Evolutionary conservation across 805 yeast species (phyloP), one percentile per base, ranked within the genome.

Genomic region (Metschnikowia baotianmanensis): DNA sequence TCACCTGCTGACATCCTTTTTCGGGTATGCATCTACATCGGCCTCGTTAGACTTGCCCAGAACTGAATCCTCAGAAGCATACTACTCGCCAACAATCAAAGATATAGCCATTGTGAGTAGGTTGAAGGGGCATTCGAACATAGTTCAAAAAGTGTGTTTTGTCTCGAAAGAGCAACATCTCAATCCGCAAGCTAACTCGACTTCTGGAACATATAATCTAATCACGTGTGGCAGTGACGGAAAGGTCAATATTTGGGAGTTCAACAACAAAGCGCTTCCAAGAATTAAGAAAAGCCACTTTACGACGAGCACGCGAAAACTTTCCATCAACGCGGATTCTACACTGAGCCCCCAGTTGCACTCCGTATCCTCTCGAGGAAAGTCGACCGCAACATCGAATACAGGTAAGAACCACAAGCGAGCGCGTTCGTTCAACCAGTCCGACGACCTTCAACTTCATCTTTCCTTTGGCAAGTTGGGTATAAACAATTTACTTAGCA

Each of bases 231-330:
- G 73, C 1, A 52, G 48, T 40, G 74, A 69, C 45, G 72, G 71
- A 1, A 62, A 64, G 38, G 55, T 67, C 6, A 56, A 67, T n/a
- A 43, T 67, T 12, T 69, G 74, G 74, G 74, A 69, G 39, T 67
- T 69, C 52, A 72, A 69, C 44, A 63, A 63, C 43, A 65, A 64
- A 42, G 70, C 72, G 4, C 54, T 69, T 19, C 68, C 71, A 4
- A 61, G 62, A 37, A 55, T 65, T 5, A 67, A 67, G 35, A 52
- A 51, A 27, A 38, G 38, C 13, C 54, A 50, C 31, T 32, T 46
- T 18, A 36, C 34, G n/a, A 43, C 48, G 6, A 37, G 18, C 25
- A 27, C 39, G 12, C 38, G 38, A 24, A 34, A 35, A 13, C 38
- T 10, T n/a, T 34, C 43, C 10, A 34, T 30, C n/a, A n/a, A 7